phyloP scores from a whole-genome alignment of 2,329 filamentous ascomycete genomes.

The Apiospora marii region DNA sequence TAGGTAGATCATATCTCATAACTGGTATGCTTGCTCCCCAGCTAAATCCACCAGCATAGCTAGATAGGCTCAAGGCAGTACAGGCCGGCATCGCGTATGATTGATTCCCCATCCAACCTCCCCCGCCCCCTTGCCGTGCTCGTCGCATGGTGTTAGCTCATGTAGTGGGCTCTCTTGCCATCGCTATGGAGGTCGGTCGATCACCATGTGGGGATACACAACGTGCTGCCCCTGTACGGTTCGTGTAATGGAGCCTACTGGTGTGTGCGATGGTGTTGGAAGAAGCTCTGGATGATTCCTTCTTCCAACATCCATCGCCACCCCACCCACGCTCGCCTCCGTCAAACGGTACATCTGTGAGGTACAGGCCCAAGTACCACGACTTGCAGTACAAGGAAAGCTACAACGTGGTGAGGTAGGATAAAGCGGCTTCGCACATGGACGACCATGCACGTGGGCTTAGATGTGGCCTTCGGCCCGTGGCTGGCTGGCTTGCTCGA shows the following conservation, averaged over 20 bases:
- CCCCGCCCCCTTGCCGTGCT: neutral
- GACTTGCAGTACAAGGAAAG: neutral
- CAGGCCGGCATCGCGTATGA: neutral
- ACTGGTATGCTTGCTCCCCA: neutral
- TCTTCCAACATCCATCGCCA: neutral
- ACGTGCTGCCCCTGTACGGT: neutral
- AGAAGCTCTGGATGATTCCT: neutral
- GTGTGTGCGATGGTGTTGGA: conserved; percentile 1
- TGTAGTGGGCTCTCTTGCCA: neutral
- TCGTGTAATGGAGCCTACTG: neutral
- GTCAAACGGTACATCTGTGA: neutral
- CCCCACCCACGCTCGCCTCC: neutral
- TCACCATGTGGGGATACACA: neutral
- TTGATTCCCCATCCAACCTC: neutral
- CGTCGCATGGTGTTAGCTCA: neutral
- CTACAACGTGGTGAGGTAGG: neutral
- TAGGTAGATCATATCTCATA: neutral
- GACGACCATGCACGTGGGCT: neutral
- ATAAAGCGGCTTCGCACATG: neutral
- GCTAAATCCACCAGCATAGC: neutral
- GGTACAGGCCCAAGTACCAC: conserved; percentile 2
- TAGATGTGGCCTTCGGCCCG: conserved; percentile 8
- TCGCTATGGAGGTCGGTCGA: neutral
- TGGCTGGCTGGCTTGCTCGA: neutral
- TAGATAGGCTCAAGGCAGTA: neutral